Percentiles rank a stretch among this genome's conserved stretches.
Evolutionary conservation across 768 basidiomycete genomes (phyloP).

Genomic region (Dendrothele bispora): DNA sequence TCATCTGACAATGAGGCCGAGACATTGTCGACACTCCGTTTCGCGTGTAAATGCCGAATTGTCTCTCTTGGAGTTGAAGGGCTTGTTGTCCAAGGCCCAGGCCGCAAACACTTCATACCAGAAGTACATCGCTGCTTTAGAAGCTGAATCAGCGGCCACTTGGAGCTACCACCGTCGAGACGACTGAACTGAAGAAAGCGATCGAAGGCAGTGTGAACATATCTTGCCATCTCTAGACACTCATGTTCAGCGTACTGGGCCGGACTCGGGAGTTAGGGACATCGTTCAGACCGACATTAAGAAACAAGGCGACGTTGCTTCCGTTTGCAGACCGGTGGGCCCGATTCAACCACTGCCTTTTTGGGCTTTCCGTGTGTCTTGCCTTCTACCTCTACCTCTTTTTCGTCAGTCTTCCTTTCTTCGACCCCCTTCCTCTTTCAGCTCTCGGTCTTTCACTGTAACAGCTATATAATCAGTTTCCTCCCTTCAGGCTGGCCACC

Average conservation of each 20-base stretch:
- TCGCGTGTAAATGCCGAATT: conserved; percentile 98
- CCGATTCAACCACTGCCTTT: conserved; percentile 35
- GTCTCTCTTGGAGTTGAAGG: conserved; percentile 93
- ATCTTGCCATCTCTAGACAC: no score
- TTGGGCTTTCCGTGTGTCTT: no score
- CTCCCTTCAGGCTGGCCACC: no score
- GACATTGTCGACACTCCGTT: conserved; percentile 92
- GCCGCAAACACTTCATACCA: conserved; percentile 79
- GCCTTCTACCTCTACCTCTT: no score
- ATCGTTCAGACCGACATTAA: no score
- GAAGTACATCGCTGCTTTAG: conserved; percentile 84
- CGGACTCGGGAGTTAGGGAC: no score
- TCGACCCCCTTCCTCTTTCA: no score
- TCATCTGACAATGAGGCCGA: conserved; percentile 96
- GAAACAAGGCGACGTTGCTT: conserved; percentile 72
- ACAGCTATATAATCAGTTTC: no score
- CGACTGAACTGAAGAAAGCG: conserved; percentile 77
- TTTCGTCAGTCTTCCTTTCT: no score
- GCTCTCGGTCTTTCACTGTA: no score
- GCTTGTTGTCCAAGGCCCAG: conserved; percentile 85
- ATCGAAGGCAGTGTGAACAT: no score
- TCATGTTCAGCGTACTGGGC: no score
- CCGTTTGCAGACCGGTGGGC: conserved; percentile 52
- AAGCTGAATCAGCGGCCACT: conserved; percentile 81
- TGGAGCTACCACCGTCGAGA: conserved; percentile 89